These are phyloP conservation scores for Neurospora intermedia DNA, from an alignment of 495 filamentous ascomycete genomes.

Conservation along the genomic window DNA sequence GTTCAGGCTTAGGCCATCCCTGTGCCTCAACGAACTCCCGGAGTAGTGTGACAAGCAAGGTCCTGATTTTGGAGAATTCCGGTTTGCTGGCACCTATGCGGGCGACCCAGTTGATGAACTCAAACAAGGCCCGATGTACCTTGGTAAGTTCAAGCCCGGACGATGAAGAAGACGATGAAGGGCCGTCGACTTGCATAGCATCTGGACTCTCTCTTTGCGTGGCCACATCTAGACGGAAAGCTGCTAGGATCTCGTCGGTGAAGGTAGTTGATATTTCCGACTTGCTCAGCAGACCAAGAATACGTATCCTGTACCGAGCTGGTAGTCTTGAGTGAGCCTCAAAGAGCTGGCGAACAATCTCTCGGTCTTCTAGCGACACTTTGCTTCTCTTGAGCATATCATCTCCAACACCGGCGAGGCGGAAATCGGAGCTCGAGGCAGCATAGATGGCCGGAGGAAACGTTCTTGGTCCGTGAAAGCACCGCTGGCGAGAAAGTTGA, in stretches of 20 bases:
- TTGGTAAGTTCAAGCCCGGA: slow-evolving; percentile 24
- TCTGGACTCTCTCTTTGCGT: slow-evolving; percentile 14
- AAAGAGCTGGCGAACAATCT: slow-evolving; percentile 53
- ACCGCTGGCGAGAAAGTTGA: slow-evolving; percentile 68
- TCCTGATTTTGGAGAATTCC: slow-evolving; percentile 45
- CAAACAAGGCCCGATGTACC: slow-evolving; percentile 73
- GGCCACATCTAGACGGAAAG: slow-evolving; percentile 51
- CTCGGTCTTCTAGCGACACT: slow-evolving; percentile 60
- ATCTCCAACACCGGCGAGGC: slow-evolving; percentile 69
- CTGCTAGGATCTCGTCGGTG: slow-evolving; percentile 49
- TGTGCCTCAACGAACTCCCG: slow-evolving; percentile 66
- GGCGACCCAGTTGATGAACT: slow-evolving; percentile 80
- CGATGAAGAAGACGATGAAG: slow-evolving; percentile 3
- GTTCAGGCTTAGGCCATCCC: slow-evolving; percentile 63
- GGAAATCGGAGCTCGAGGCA: slow-evolving; percentile 69
- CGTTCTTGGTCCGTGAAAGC: slow-evolving; percentile 71
- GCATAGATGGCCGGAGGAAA: slow-evolving; percentile 75
- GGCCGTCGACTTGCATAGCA: slow-evolving; percentile 22
- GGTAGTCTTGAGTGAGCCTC: slow-evolving; percentile 60
- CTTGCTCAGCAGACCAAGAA: slow-evolving; percentile 65
- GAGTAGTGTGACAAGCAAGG: slow-evolving; percentile 59
- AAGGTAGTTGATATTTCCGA: slow-evolving; percentile 57
- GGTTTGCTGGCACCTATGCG: slow-evolving; percentile 54
- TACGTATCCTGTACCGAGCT: slow-evolving; percentile 60
- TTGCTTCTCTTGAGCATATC: slow-evolving; percentile 71